These are phyloP conservation scores for Deinandra increscens DNA, from an alignment of 129 eudicot genomes.

Conservation along the genomic window DNA sequence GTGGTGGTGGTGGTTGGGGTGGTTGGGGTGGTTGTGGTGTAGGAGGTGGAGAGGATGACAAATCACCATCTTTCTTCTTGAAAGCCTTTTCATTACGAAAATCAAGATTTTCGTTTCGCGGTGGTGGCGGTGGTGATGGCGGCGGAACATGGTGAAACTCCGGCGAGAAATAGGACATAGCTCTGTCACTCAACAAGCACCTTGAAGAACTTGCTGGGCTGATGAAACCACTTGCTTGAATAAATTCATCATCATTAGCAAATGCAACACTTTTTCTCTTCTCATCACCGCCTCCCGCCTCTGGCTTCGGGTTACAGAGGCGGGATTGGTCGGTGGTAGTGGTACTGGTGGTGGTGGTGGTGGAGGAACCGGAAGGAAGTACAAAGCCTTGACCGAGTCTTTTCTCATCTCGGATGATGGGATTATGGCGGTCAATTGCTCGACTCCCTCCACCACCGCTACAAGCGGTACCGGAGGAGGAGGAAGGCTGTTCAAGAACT, in stretches of 20 bases:
- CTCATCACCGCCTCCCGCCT: slow-evolving; percentile 28
- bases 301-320: not conserved
- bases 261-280: slow-evolving; percentile 25
- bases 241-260: not conserved
- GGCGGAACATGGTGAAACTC: slow-evolving; percentile 42
- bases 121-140: not conserved
- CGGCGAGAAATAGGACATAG: slow-evolving; percentile 29
- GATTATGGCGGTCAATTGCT: slow-evolving; percentile 92
- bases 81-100: not conserved
- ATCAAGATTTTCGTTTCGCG: slow-evolving; percentile 15
- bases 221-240: slow-evolving; percentile 35
- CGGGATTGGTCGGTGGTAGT: slow-evolving; percentile 22
- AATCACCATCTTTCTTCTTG: slow-evolving; percentile 24
- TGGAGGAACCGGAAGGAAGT: slow-evolving; percentile 32
- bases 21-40: not conserved
- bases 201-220: slow-evolving; percentile 79
- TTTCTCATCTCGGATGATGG: slow-evolving; percentile 67
- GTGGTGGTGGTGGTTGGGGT: not conserved
- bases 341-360: not conserved
- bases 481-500: slow-evolving; percentile 32
- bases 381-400: slow-evolving; percentile 31
- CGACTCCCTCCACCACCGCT: slow-evolving; percentile 45
- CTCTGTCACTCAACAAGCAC: slow-evolving; percentile 61
- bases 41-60: slow-evolving; percentile 8
- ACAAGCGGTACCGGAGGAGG: slow-evolving; percentile 26